Base-by-base conservation (phyloP, 345 rosid species). In the Abelmoschus esculentus region DNA sequence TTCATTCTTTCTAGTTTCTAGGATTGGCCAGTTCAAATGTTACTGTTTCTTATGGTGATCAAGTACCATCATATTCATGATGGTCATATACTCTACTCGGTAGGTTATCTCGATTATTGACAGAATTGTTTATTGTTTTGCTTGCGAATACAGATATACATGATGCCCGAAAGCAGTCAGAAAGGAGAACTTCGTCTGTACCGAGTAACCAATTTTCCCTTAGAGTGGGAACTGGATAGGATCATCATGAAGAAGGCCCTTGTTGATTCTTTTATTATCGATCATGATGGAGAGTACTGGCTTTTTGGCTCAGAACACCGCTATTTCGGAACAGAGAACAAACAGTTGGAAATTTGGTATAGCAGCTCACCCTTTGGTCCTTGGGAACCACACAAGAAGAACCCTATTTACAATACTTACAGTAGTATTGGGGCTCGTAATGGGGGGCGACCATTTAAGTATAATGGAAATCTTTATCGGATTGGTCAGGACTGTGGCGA, bases 401-500 rank as follows among this genome's bases (percentile, higher is more conserved):
- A 92, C 71, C 99, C 99, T 31, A 72, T 95, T 58, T 84, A 95
- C 64, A 92, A 90, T 55, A 77, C 79, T 12, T 72, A 83, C 70
- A 81, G 61, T 66, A 83, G 83, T 42, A 53, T 75, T 57, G 99
- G 98, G 42, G 97, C 99, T 10, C 88, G 99, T 65, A 95, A 95
- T 69, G 99, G 93, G 34, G 99, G 99, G 74, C 83, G 98, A 68
- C 89, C 92, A 11, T 90, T 95, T 78, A 28, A 71, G 32, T 81
- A 87, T 15, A 65, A 85, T 49, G 98, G 97, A 15, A 79, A 79
- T 56, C 89, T 95, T 38, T 90, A 90, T 76, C 99, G 99, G 14
- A 70, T 85, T 66, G 99, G 99, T 81, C 99, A 95, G 80, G 98
- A 95, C 66, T 91, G 90, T 49, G 96, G 96, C 50, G 92, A 87